Conservation (phyloP, 2,329 filamentous ascomycete species). For the Diaporthe sp. region DNA sequence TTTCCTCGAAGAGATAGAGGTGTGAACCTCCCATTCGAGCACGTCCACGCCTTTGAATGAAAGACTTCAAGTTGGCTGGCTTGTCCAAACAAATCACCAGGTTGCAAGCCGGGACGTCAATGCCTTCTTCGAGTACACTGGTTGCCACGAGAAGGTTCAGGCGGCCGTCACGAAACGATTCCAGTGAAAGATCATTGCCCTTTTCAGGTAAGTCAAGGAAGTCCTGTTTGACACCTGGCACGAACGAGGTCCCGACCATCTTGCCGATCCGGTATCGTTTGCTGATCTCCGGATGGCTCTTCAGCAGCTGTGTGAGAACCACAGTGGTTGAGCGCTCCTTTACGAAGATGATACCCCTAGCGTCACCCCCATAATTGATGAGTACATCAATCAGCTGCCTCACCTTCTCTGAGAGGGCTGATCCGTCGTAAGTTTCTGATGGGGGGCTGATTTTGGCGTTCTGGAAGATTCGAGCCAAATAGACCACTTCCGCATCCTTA, state of each 20-base stretch:
- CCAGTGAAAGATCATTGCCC: slow-evolving; percentile 53
- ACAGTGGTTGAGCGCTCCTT: slow-evolving; percentile 71
- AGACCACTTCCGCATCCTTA: slow-evolving; percentile 65
- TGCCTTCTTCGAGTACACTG: slow-evolving; percentile 75
- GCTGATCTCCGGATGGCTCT: slow-evolving; percentile 61
- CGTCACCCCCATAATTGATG: slow-evolving; percentile 53
- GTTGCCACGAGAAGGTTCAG: slow-evolving; percentile 73
- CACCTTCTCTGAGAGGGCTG: slow-evolving; percentile 69
- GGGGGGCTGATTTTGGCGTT: slow-evolving; percentile 13
- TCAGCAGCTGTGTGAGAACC: slow-evolving; percentile 70
- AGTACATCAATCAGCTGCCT: slow-evolving; percentile 65
- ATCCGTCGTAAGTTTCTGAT: not conserved
- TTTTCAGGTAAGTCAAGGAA: slow-evolving; percentile 53
- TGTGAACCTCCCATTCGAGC: slow-evolving; percentile 64
- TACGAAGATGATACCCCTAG: slow-evolving; percentile 76
- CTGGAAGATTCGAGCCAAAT: slow-evolving; percentile 62
- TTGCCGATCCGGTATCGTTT: slow-evolving; percentile 63
- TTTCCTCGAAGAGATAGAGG: slow-evolving; percentile 60
- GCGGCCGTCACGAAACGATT: slow-evolving; percentile 65
- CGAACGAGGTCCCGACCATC: slow-evolving; percentile 67
- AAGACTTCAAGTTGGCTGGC: slow-evolving; percentile 65
- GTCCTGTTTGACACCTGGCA: slow-evolving; percentile 51
- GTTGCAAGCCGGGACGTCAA: slow-evolving; percentile 75
- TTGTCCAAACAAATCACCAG: slow-evolving; percentile 70
- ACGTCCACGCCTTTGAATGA: slow-evolving; percentile 69